These are phyloP conservation scores for Abortiporus biennis DNA, from an alignment of 1,284 basidiomycete genomes.

Conservation along the genomic window DNA sequence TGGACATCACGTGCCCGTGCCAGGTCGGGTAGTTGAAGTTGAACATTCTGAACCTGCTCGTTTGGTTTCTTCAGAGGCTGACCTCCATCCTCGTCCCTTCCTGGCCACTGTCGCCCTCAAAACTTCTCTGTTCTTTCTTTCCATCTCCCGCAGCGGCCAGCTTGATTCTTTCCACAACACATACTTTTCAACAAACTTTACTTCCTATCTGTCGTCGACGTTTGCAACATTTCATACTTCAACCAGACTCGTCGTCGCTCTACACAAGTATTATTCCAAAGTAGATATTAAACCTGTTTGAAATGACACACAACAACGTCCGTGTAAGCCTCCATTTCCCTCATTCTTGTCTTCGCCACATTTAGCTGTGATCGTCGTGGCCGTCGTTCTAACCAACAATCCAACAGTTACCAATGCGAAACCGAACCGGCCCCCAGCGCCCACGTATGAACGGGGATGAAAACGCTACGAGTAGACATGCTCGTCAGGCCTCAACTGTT, in stretches of 20 bases:
- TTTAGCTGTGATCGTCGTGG: conserved; percentile 4
- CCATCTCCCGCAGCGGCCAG: not conserved
- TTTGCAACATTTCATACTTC: not conserved
- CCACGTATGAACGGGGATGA: conserved; percentile 60
- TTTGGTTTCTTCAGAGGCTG: conserved; percentile 3
- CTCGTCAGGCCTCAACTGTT: conserved; percentile 50
- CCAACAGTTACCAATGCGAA: conserved; percentile 32
- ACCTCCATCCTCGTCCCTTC: not conserved
- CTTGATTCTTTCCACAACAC: conserved; percentile 2
- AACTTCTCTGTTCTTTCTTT: conserved; percentile 1
- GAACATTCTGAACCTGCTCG: no score
- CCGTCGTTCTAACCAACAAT: conserved; percentile 7
- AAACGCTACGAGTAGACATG: conserved; percentile 62
- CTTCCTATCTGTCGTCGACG: conserved; percentile 1
- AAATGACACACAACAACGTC: conserved; percentile 7
- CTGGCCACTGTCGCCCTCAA: not conserved
- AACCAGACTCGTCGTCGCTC: not conserved
- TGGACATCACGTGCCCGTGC: no score
- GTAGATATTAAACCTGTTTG: conserved; percentile 7
- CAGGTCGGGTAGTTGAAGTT: no score
- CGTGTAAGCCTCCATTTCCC: conserved; percentile 3
- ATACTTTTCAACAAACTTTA: conserved; percentile 3
- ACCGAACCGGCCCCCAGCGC: conserved; percentile 39
- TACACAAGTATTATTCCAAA: no score
- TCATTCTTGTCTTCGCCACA: not conserved